Evolutionary conservation across 164 flowering plant species (phyloP).

Genomic region (Vitis vinifera): DNA sequence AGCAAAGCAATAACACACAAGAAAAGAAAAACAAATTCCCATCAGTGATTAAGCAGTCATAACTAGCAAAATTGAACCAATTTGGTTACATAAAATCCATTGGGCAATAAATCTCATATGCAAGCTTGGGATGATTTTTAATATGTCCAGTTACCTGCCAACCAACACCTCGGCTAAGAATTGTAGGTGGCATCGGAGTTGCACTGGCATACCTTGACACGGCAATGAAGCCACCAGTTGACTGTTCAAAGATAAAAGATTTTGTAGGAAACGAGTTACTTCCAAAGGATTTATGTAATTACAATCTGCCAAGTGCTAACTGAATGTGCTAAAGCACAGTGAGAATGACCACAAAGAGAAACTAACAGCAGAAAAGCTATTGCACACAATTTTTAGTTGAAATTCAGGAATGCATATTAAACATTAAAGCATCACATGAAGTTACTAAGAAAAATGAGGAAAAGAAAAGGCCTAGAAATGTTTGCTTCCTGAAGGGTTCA

Average conservation of each 20-base stretch:
- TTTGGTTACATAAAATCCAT: neutral
- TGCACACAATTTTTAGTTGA: too few species aligned
- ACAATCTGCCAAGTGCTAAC: neutral
- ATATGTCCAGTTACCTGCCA: constrained; percentile 73
- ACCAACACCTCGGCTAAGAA: constrained; percentile 91
- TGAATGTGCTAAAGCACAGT: neutral
- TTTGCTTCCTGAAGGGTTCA: too few species aligned
- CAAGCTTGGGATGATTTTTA: too few species aligned
- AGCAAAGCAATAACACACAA: neutral
- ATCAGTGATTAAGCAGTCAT: neutral
- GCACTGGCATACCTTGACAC: constrained; percentile 91
- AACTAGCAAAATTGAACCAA: too few species aligned
- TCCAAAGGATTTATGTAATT: neutral
- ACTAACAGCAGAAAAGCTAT: too few species aligned
- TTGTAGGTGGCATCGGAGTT: constrained; percentile 82
- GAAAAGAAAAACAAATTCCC: neutral
- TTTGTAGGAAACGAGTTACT: neutral
- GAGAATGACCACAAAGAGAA: neutral
- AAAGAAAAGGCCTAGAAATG: too few species aligned
- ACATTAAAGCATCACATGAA: too few species aligned
- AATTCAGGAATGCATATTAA: too few species aligned
- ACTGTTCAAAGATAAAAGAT: constrained; percentile 39
- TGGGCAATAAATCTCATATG: too few species aligned
- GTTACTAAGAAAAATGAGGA: too few species aligned
- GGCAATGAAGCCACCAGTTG: constrained; percentile 78